Evolutionary conservation across 2,329 filamentous ascomycete species (phyloP).

Genomic region (Penicillium sp.): DNA sequence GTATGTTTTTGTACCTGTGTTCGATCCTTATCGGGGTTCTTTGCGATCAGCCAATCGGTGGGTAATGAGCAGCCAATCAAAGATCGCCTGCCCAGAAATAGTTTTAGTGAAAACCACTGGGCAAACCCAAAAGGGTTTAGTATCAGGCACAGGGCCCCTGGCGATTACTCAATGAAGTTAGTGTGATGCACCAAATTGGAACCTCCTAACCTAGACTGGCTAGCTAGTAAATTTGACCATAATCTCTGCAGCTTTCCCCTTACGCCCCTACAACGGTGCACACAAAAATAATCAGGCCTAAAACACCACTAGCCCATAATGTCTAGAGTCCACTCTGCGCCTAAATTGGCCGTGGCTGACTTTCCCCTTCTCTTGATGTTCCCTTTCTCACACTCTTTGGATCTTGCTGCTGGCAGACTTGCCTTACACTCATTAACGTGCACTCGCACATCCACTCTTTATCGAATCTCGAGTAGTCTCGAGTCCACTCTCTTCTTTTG

Average conservation of each 20-base stretch:
- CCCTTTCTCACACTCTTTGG: conserved; percentile 1
- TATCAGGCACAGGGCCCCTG: conserved; percentile 16
- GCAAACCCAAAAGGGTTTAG: conserved; percentile 5
- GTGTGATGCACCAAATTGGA: neutral
- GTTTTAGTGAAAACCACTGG: neutral
- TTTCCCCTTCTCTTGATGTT: conserved; percentile 7
- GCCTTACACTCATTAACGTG: conserved; percentile 24
- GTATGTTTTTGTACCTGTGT: neutral
- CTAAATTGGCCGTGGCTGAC: conserved; percentile 7
- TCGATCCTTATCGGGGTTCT: neutral
- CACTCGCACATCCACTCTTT: conserved; percentile 33
- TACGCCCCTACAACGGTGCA: conserved; percentile 8
- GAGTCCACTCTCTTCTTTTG: conserved; percentile 17
- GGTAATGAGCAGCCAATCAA: neutral
- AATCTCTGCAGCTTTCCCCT: conserved; percentile 20
- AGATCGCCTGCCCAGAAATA: neutral
- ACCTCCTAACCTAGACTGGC: conserved; percentile 4
- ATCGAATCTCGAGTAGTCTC: conserved; percentile 21
- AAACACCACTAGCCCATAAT: conserved; percentile 14
- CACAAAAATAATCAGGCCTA: conserved; percentile 4
- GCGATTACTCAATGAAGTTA: neutral
- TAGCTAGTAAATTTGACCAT: conserved; percentile 8
- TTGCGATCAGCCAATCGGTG: neutral
- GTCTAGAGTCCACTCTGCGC: conserved; percentile 11
- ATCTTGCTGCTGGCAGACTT: conserved; percentile 19